A percentile compares a stretch with the other conserved stretches of the same genome.
Evolutionary conservation across 768 basidiomycete genomes (phyloP).

Genomic region (Suillus americanus): DNA sequence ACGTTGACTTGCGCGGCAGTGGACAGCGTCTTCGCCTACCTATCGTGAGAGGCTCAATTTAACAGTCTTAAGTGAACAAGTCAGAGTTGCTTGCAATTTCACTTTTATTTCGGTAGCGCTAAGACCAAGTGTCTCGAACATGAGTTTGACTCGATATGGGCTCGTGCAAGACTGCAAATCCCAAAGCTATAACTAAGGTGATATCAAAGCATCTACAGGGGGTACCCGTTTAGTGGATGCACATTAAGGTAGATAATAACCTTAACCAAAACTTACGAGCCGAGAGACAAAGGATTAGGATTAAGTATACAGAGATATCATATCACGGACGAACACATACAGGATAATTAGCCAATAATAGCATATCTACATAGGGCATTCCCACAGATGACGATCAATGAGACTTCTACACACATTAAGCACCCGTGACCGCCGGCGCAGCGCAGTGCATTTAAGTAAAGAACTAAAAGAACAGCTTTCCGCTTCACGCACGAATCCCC

Average conservation of each 20-base stretch:
- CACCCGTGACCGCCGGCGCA: neutral
- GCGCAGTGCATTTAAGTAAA: neutral
- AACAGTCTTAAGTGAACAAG: neutral
- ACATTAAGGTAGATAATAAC: neutral
- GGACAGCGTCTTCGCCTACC: neutral
- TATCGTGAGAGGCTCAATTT: neutral
- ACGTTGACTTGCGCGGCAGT: neutral
- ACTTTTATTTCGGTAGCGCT: neutral
- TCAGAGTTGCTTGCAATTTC: neutral
- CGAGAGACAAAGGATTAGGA: neutral
- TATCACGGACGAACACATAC: neutral
- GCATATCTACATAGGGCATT: neutral
- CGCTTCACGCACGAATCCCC: neutral
- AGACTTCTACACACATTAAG: neutral
- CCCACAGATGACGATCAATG: neutral
- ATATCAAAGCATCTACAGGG: neutral
- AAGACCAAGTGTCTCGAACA: neutral
- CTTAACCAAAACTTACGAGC: neutral
- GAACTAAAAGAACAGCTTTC: neutral
- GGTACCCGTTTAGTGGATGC: neutral
- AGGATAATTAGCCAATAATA: neutral
- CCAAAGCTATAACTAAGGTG: neutral
- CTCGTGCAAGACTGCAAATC: neutral
- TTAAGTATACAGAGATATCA: neutral
- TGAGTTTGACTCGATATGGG: neutral